These are phyloP conservation scores for Nymphaea thermarum DNA, from an alignment of 164 flowering plant genomes.

Conservation along the genomic window DNA sequence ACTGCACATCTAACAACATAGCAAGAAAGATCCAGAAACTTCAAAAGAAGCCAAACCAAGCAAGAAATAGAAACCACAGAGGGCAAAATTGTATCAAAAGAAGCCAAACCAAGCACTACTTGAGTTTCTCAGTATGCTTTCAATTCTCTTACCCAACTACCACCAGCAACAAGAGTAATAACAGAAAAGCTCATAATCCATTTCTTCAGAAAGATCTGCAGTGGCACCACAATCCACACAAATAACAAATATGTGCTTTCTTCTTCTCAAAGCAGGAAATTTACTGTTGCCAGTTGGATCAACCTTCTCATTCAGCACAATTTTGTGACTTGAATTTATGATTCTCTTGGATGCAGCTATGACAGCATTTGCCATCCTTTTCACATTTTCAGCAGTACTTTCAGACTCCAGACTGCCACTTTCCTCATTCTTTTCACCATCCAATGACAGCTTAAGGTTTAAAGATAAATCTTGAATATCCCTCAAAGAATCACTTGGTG, in stretches of 20 bases:
- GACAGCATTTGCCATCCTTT: slow-evolving; percentile 61
- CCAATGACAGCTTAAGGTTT: slow-evolving; percentile 72
- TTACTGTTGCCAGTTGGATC: slow-evolving; percentile 33
- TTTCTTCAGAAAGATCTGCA: slow-evolving; percentile 32
- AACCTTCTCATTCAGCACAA: slow-evolving; percentile 30
- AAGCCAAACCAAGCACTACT: too few relatives aligned
- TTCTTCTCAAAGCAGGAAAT: slow-evolving; percentile 60
- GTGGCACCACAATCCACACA: slow-evolving; percentile 39
- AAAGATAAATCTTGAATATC: slow-evolving; percentile 88
- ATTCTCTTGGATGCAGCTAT: slow-evolving; percentile 49
- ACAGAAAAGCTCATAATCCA: too few relatives aligned
- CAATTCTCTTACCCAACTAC: too few relatives aligned
- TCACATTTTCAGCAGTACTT: slow-evolving; percentile 26
- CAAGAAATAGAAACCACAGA: too few relatives aligned
- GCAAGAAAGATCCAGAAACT: too few relatives aligned
- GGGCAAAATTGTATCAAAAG: too few relatives aligned
- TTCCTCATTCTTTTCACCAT: slow-evolving; percentile 61
- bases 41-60: too few relatives aligned
- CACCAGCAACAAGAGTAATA: too few relatives aligned
- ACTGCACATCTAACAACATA: too few relatives aligned
- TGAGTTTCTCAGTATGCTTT: too few relatives aligned
- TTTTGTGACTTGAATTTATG: slow-evolving; percentile 25
- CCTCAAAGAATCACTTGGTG: slow-evolving; percentile 81
- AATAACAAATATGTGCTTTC: slow-evolving; percentile 60
- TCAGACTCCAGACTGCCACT: slow-evolving; percentile 36